Evolutionary conservation across 495 filamentous ascomycete species (phyloP), one percentile per base, ranked within the genome.

Genomic region (Xylona heveae): DNA sequence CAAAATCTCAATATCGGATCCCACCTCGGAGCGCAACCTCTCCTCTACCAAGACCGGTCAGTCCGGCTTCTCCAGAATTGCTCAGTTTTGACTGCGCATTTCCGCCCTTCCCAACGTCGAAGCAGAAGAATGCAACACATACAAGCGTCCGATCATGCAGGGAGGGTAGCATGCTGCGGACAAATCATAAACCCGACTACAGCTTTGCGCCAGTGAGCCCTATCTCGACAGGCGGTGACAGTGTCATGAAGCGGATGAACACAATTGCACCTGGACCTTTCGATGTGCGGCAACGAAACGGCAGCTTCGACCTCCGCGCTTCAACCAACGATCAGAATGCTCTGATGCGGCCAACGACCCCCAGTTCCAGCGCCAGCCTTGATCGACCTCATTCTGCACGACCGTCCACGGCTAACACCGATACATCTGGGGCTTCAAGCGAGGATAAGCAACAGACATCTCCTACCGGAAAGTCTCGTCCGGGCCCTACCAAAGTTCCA

Each of bases 191-290:
- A 34, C n/a, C 24, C 31, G 13, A 25, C 18, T 10, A 19, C 27
- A 8, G 60, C 33, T 59, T 58, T 45, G 54, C 50, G 10, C 59
- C 72, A 1, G 44, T 50, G 13, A 64, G 54, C 27, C 59, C 66
- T 25, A 46, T 39, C 16, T 38, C 39, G 4, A 44, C 40, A 17
- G 53, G 38, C 19, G 47, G 45, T 35, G 52, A 50, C 14, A 59
- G 50, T 40, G 42, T 62, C 12, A 39, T 72, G 44, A 57, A 67
- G 33, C 59, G 65, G 35, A 68, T 78, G 62, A 62, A 78, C 38
- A 60, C 53, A 18, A 72, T 78, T 47, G 60, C 64, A 10, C 71
- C 72, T 13, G 71, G 72, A 0, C 75, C 75, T 4, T 76, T 80
- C 41, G 66, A 66, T 40, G 40, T 57, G 9, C 52, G 46, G 28